These are phyloP conservation scores for Hypoxylon intermedium DNA, from an alignment of 495 filamentous ascomycete species.

Conservation along the genomic window DNA sequence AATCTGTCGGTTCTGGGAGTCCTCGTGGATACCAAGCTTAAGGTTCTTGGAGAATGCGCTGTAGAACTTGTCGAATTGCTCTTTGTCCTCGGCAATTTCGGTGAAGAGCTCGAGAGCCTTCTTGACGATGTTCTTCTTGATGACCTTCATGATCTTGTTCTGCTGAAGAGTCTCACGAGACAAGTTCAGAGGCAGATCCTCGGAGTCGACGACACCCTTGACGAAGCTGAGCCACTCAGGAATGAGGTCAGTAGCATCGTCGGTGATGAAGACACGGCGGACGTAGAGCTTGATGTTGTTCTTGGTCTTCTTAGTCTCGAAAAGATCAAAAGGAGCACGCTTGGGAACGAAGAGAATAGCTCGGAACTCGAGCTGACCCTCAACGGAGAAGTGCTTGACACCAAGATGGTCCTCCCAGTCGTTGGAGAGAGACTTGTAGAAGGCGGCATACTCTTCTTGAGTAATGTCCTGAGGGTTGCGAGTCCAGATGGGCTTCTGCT, in stretches of 20 bases:
- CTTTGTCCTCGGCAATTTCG: constrained; percentile 98
- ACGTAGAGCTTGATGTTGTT: constrained; percentile 99
- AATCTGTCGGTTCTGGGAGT: constrained; percentile 90
- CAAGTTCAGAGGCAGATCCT: constrained; percentile 98
- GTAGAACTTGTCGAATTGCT: constrained; percentile 99
- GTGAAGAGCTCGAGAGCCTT: constrained; percentile 99
- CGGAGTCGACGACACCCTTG: constrained; percentile 99
- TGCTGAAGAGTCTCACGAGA: constrained; percentile 99
- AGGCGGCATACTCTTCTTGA: constrained; percentile 94
- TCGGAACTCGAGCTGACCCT: constrained; percentile 99
- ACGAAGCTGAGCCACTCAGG: constrained; percentile 99
- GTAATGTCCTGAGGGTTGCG: constrained; percentile 96
- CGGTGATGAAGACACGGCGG: constrained; percentile 99
- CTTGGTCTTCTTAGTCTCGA: constrained; percentile 99
- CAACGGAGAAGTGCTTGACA: constrained; percentile 99
- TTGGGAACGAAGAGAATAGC: constrained; percentile 99
- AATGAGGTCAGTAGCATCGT: constrained; percentile 98
- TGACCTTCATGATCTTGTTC: constrained; percentile 99
- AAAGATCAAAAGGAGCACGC: constrained; percentile 98
- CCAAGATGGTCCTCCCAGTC: constrained; percentile 99
- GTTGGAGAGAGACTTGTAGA: constrained; percentile 99
- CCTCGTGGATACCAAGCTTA: constrained; percentile 99
- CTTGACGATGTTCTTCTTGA: constrained; percentile 99
- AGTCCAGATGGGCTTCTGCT: constrained; percentile 99
- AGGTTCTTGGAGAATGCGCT: constrained; percentile 99